A percentile compares a stretch with the other conserved stretches of the same genome.
Conservation (phyloP, 148 eudicot species). For the Chenopodium suecicum region DNA sequence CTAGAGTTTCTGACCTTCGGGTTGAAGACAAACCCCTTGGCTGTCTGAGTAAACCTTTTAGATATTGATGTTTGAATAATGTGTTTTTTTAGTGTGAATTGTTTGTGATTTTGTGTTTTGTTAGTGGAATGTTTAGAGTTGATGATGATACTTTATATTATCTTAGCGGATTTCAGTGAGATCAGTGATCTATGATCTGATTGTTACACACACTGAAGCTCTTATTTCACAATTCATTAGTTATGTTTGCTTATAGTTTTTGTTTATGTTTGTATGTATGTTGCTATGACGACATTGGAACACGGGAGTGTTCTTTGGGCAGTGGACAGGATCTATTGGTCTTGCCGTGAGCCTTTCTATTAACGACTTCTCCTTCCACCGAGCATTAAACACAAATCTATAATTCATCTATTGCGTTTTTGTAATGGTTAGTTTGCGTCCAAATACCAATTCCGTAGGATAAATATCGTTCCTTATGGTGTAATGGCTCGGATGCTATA, state of each 20-base stretch:
- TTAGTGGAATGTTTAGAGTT: no score
- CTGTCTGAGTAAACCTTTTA: slow-evolving; percentile 54
- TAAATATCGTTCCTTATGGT: background rate
- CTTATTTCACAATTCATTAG: background rate
- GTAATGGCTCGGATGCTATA: background rate
- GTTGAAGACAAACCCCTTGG: slow-evolving; percentile 76
- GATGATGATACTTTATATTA: no score
- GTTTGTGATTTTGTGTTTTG: no score
- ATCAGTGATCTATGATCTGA: background rate
- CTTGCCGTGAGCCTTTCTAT: background rate
- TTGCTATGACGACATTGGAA: background rate
- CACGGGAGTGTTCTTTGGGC: background rate
- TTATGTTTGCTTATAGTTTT: no score
- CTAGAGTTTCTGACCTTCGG: slow-evolving; percentile 48
- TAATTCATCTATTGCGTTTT: no score
- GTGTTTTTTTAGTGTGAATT: no score
- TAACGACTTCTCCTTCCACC: background rate
- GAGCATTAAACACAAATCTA: background rate
- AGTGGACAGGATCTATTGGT: background rate
- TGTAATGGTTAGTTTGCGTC: background rate
- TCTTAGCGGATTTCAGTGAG: no score
- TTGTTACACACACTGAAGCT: background rate
- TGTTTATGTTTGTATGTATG: no score
- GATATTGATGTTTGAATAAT: no score
- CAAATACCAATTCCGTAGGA: background rate